Evolutionary conservation across 2,329 filamentous ascomycete species (phyloP), one percentile per base, ranked within the genome.

Genomic region (Coccinonectria pachysandricola): DNA sequence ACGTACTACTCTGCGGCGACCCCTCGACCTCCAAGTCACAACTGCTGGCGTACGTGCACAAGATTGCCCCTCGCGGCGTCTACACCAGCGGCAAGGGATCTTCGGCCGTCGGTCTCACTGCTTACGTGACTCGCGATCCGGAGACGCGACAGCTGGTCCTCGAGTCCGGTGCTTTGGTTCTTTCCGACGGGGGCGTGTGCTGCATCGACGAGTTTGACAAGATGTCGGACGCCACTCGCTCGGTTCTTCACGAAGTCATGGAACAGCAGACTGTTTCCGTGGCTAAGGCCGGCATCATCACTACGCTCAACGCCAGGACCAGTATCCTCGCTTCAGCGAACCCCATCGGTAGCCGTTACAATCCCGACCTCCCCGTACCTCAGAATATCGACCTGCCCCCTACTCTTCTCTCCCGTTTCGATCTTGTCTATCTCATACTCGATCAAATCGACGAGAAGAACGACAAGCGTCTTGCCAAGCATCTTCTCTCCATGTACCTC

Each of bases 371-470:
- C 13, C 87, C 91, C 0, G 91, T 98, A 9, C 91, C 91, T 3
- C 87, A 96, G 48, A 98, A 98, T 56, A 98, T 98, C 45, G 91
- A 98, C 49, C 73, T 98, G 7, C 91, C 91, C 1, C 91, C 91
- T 0, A 98, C 91, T 0, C 68, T 98, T 6, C 71, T 98, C 27
- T 95, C 87, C 5, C 80, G 91, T 65, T 98, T 98, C 52, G 91
- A 98, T 53, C 65, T 98, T 6, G 88, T 98, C 26, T 98, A 98
- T 50, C 75, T 98, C 2, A 91, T 98, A 21, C 75, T 98, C 24
- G 91, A 98, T 52, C 83, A 83, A 6, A 79, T 92, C 26, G 88
- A 96, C 48, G 91, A 96, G 59, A 79, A 81, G 48, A 78, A 71
- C 28, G 91, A 98, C 54, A 79, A 87, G 36, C 77, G 85, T 22